Evolutionary conservation across 2,329 filamentous ascomycete genomes (phyloP), one percentile per base, ranked within the genome.

Genomic region (Fonsecaea multimorphosa): DNA sequence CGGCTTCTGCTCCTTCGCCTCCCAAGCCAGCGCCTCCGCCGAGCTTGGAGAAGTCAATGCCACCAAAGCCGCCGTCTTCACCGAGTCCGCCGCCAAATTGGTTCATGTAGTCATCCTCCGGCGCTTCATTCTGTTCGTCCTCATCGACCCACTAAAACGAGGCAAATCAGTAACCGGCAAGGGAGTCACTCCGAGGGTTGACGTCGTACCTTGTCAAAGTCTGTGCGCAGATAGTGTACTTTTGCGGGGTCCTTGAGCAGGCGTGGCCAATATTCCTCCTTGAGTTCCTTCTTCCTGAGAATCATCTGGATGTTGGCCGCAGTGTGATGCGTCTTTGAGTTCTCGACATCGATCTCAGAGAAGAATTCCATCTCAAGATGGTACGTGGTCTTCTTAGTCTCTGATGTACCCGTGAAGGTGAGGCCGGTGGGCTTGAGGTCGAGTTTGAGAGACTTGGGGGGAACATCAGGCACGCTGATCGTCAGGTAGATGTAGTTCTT

Each of bases 401-500:
- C 85, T 66, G 91, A 95, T 78, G 89, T 85, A 74, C 93, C 95
- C 72, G 87, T 89, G 85, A 97, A 98, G 74, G 85, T 86, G 73
- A 99, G 85, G 73, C 85, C 84, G 71, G 85, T 90, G 68, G 93
- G 83, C 82, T 92, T 90, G 72, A 98, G 83, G 73, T 96, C 90
- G 72, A 98, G 87, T 83, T 93, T 91, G 72, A 96, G 83, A 75
- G 89, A 88, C 54, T 86, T 83, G 74, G 87, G 84, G 73, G 91
- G 83, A 52, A 97, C 90, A 78, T 99, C 95, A 73, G 93, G 87
- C 58, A 93, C 93, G 74, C 87, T 87, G 82, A 99, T 92, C 77
- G 92, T 96, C 72, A 99, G 86, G 84, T 93, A 96, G 85, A 99
- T 83, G 83, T 92, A 91, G 86, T 99, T 99, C 85, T 93, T 96